These are phyloP conservation scores for Penicillium sp. DNA, from an alignment of 2,329 filamentous ascomycete species.

Conservation along the genomic window DNA sequence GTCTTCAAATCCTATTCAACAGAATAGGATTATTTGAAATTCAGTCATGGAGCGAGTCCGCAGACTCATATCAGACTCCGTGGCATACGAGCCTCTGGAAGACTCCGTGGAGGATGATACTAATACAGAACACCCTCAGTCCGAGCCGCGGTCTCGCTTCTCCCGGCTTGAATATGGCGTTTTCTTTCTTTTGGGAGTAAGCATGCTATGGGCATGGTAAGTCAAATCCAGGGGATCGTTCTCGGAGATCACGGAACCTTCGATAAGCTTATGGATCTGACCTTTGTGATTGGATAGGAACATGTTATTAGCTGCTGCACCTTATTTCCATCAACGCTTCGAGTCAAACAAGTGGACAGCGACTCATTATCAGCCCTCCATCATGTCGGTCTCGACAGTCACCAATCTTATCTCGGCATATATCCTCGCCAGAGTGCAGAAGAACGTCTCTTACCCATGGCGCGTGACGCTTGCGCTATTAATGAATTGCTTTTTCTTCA, in stretches of 20 bases:
- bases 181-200: constrained; percentile 80
- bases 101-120: constrained; percentile 31
- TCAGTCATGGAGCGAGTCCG: constrained; percentile 5
- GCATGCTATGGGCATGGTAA: constrained; percentile 98
- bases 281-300: constrained; percentile 57
- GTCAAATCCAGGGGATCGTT: constrained; percentile 23
- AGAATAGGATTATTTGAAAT: neutral
- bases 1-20: neutral
- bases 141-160: constrained; percentile 50
- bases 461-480: constrained; percentile 76
- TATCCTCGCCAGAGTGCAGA: constrained; percentile 76
- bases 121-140: constrained; percentile 22
- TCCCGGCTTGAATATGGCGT: constrained; percentile 84
- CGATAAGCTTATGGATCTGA: neutral
- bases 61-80: constrained; percentile 31
- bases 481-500: constrained; percentile 76
- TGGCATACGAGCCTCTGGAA: constrained; percentile 33
- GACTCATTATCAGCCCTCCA: constrained; percentile 83
- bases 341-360: constrained; percentile 67
- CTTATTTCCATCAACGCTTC: constrained; percentile 88
- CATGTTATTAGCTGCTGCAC: constrained; percentile 94
- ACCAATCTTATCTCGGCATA: constrained; percentile 77
- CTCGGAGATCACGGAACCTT: neutral
- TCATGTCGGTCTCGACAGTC: constrained; percentile 80
- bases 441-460: constrained; percentile 79